phyloP scores from a whole-genome alignment of 1,139 yeast genomes.

The Debaryomyces sp. region DNA sequence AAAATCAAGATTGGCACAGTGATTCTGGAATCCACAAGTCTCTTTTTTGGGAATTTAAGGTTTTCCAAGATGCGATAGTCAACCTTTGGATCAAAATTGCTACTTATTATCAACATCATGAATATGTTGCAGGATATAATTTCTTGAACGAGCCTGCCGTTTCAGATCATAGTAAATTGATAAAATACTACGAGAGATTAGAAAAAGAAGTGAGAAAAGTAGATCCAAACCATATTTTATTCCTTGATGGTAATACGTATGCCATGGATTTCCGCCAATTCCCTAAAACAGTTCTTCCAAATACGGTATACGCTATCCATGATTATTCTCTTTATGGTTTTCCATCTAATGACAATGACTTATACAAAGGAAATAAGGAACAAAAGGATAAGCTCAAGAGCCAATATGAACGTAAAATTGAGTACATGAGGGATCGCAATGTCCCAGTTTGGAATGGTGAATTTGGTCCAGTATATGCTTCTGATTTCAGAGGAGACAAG shows the following conservation, averaged over 20 bases:
- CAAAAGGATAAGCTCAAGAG: conserved; percentile 31
- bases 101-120: conserved; percentile 40
- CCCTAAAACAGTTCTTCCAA: conserved; percentile 34
- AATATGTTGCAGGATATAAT: conserved; percentile 52
- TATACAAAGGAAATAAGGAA: conserved; percentile 33
- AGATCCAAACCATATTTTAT: conserved; percentile 48
- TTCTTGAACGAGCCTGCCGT: conserved; percentile 52
- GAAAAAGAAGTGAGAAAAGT: conserved; percentile 38
- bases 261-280: conserved; percentile 50
- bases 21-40: conserved; percentile 47
- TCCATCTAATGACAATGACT: conserved; percentile 35
- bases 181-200: conserved; percentile 34
- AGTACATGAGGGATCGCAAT: conserved; percentile 36
- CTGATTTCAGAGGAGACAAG: conserved; percentile 40
- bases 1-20: conserved; percentile 53
- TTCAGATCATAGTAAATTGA: conserved; percentile 38
- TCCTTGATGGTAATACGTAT: conserved; percentile 50
- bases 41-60: conserved; percentile 47
- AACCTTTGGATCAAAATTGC: conserved; percentile 47
- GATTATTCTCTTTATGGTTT: conserved; percentile 46
- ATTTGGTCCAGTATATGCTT: conserved; percentile 52
- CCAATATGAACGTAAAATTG: conserved; percentile 43
- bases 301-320: conserved; percentile 49
- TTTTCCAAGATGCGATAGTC: conserved; percentile 44
- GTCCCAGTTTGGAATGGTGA: conserved; percentile 58